Base-by-base conservation (phyloP, 2,329 filamentous ascomycete genomes). In the Claviceps sp. region DNA sequence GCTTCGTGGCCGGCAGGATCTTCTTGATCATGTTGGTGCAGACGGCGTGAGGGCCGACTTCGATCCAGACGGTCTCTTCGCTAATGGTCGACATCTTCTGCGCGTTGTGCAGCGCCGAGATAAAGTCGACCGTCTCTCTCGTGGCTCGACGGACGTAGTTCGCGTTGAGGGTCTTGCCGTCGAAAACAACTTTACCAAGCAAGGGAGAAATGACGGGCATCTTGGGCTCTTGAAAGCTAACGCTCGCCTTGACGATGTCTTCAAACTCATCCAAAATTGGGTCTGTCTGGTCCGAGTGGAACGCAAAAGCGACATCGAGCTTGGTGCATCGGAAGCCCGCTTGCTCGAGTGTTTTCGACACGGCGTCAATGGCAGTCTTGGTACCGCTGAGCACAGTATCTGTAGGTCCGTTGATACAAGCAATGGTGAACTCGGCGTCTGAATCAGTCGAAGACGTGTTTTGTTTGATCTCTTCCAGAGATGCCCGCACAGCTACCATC, bases 41-140 rank as follows among this genome's bases (percentile, higher is more conserved):
- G 14, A 85, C 75, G 0, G 81, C 79, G 57, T 85, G 78, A 9
- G 82, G 81, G 1, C 83, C 83, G 53, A 86, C 68, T 58, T 88
- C 83, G 49, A 87, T 62, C 76, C 78, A 86, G n/a, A 75, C 68
- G 9, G 76, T 80, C 58, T 75, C 73, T 37, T 77, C 74, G 50
- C 77, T 70, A 36, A 82, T 71, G 13, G 71, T 62, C 54, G 70
- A 71, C 7, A 71, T 66, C 4, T 72, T 65, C 52, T 72, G 66
- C 1, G 76, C 79, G 23, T 65, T 66, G 13, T 72, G 61, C 1
- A 86, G 60, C 5, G 76, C 80, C n/a, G 68, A 71, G 50, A 71
- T 65, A 64, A 87, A 85, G 62, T 85, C 73, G 53, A 87, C 83
- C 0, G 80, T 69, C 59, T 86, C 75, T 2, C 83, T 74, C 13